Conservation (phyloP, 2,329 filamentous ascomycete genomes). For the Purpureocillium takamizusanense region DNA sequence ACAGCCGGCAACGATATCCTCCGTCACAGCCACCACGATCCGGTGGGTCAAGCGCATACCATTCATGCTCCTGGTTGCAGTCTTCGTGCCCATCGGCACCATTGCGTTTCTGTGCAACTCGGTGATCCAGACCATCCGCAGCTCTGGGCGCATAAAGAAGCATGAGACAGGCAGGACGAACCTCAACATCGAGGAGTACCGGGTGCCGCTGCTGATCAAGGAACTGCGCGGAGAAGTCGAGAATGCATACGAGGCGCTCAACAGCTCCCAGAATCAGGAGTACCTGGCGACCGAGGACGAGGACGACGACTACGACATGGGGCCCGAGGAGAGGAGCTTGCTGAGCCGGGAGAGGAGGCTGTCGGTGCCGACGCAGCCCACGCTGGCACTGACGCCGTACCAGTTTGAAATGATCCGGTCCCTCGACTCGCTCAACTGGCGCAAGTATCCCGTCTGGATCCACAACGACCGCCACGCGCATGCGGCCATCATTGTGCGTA, state of each 20-base stretch:
- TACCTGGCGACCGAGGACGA: conserved; percentile 55
- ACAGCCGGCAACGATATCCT: conserved; percentile 18
- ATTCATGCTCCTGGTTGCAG: conserved; percentile 51
- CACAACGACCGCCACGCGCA: conserved; percentile 73
- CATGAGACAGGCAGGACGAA: conserved; percentile 66
- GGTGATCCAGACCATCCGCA: conserved; percentile 66
- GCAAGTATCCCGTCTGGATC: conserved; percentile 64
- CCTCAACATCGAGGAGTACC: conserved; percentile 60
- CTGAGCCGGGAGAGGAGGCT: conserved; percentile 31
- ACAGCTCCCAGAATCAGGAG: conserved; percentile 58
- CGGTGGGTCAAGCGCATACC: conserved; percentile 46
- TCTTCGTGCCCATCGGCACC: conserved; percentile 68
- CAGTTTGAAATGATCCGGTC: conserved; percentile 82
- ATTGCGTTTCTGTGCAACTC: conserved; percentile 68
- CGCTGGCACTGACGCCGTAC: conserved; percentile 65
- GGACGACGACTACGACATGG: conserved; percentile 24
- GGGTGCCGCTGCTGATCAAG: conserved; percentile 66
- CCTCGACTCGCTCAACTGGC: conserved; percentile 58
- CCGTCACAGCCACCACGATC: conserved; percentile 19
- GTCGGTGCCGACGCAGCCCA: conserved; percentile 47
- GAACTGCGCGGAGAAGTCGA: conserved; percentile 70
- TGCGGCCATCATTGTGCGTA: conserved; percentile 80
- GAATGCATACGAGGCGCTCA: conserved; percentile 65
- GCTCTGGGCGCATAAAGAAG: conserved; percentile 62
- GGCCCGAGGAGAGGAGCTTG: conserved; percentile 28